Conservation (phyloP, 768 basidiomycete species). For the Russula abietina region DNA sequence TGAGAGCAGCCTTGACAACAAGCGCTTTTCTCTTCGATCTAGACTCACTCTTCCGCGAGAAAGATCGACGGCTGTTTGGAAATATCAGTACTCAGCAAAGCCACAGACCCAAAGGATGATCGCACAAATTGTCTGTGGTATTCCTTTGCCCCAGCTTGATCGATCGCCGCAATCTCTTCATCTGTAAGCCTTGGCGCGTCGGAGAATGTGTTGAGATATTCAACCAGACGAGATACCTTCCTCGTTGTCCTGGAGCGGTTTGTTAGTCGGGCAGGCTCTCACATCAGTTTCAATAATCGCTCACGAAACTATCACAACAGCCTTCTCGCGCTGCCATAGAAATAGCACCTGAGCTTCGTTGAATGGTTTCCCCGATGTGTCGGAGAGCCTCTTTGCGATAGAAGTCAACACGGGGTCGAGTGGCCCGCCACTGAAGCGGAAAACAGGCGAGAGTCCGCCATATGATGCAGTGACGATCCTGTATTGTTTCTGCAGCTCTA, state of each 20-base stretch:
- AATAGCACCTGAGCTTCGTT: constrained; percentile 31
- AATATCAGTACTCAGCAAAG: background rate
- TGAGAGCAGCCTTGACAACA: background rate
- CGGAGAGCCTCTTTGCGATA: constrained; percentile 29
- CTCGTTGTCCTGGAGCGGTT: constrained; percentile 34
- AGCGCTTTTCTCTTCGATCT: background rate
- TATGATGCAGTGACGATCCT: constrained; percentile 39
- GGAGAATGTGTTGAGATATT: constrained; percentile 43
- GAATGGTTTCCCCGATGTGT: constrained; percentile 26
- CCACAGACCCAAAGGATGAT: background rate
- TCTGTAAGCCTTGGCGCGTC: constrained; percentile 34
- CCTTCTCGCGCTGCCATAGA: constrained; percentile 32
- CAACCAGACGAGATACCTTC: constrained; percentile 39
- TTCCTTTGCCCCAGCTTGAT: constrained; percentile 29
- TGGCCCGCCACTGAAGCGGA: constrained; percentile 35
- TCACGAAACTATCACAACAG: constrained; percentile 33
- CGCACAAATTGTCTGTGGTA: constrained; percentile 31
- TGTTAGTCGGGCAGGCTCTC: background rate
- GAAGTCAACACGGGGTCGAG: constrained; percentile 35
- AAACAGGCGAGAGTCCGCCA: constrained; percentile 37
- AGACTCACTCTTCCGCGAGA: constrained; percentile 9
- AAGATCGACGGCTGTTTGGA: background rate
- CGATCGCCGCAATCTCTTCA: constrained; percentile 30
- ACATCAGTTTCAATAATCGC: constrained; percentile 13
- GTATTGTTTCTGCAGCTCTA: constrained; percentile 34